Conservation (phyloP, 805 yeast genomes). For the Metschnikowia vanudenii region DNA sequence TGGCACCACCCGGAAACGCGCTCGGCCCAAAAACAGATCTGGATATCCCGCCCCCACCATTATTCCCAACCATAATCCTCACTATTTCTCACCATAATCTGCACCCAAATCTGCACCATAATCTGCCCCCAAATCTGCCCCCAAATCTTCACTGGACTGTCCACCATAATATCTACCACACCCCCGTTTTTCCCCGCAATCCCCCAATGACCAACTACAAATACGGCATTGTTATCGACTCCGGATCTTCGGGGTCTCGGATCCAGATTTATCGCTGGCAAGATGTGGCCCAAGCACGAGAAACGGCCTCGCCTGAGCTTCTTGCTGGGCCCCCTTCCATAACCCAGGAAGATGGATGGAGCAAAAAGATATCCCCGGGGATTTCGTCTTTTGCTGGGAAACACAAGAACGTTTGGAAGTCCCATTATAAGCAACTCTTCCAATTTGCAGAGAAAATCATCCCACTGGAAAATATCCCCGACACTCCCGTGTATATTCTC, state of each 20-base stretch:
- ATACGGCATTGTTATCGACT: constrained; percentile 89
- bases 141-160: no score
- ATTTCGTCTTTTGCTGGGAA: constrained; percentile 58
- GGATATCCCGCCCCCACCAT: no score
- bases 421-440: constrained; percentile 66
- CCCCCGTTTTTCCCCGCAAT: not conserved
- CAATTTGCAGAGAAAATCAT: constrained; percentile 67
- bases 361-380: constrained; percentile 76
- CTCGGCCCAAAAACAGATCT: no score
- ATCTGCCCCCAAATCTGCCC: no score
- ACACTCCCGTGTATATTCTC: constrained; percentile 85
- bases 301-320: constrained; percentile 29
- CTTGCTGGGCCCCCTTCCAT: constrained; percentile 67
- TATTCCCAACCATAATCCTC: no score
- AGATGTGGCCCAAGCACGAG: constrained; percentile 32
- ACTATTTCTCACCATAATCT: no score
- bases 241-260: constrained; percentile 95
- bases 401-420: constrained; percentile 59
- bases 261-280: constrained; percentile 82
- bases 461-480: constrained; percentile 55
- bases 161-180: no score
- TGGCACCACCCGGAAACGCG: no score
- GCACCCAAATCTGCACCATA: no score
- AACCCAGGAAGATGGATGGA: constrained; percentile 65
- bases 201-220: constrained; percentile 21